Percentiles rank a stretch among this genome's conserved stretches.
phyloP scores from a whole-genome alignment of 148 eudicot species.

The Diospyros lotus region DNA sequence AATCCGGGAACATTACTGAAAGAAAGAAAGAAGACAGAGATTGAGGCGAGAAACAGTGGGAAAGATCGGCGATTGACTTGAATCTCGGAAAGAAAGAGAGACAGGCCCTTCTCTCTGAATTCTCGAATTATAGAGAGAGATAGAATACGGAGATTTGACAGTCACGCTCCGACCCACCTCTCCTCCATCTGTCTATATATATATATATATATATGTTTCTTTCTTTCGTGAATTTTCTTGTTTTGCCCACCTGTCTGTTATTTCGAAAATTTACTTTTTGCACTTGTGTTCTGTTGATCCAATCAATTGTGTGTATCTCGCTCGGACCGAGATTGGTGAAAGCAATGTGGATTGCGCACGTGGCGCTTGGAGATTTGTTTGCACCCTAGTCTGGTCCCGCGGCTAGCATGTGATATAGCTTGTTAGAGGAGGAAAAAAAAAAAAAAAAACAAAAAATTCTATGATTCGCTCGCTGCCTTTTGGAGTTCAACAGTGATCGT shows the following conservation, averaged over 20 bases:
- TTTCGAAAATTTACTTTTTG: no score
- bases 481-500: no score
- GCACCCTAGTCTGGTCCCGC: no score
- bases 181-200: neutral
- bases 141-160: slow-evolving; percentile 68
- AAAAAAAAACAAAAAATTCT: no score
- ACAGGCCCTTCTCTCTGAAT: slow-evolving; percentile 14
- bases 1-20: slow-evolving; percentile 44
- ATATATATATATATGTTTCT: neutral
- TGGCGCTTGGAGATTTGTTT: no score
- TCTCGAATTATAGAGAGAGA: slow-evolving; percentile 22
- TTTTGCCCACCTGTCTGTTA: neutral
- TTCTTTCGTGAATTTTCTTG: neutral
- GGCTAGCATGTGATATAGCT: no score
- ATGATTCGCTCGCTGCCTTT: no score
- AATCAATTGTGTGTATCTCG: no score
- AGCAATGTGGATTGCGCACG: no score
- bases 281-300: no score
- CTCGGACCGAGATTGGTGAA: no score
- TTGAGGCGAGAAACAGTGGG: slow-evolving; percentile 20
- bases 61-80: slow-evolving; percentile 54
- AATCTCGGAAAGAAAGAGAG: slow-evolving; percentile 28
- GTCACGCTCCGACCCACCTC: slow-evolving; percentile 51
- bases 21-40: slow-evolving; percentile 16
- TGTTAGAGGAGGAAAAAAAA: no score